Conservation (phyloP, 31 red algal genomes). For the Odonthalia washingtoniensis region DNA sequence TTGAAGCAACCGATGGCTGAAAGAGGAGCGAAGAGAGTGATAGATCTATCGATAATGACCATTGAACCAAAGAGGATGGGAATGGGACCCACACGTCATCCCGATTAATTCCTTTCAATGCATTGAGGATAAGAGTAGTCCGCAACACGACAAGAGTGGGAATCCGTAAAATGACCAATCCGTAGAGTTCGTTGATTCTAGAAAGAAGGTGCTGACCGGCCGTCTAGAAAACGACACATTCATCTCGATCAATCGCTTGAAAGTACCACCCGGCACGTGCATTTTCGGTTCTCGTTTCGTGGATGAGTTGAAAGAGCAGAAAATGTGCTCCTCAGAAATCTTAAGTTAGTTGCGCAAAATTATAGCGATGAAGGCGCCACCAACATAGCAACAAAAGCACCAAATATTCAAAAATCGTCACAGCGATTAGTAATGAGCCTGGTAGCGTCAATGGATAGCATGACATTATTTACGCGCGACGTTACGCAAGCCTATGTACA, state of each 20-base stretch:
- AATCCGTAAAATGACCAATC: no score
- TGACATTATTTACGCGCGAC: neutral
- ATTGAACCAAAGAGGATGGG: no score
- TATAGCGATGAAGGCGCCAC: neutral
- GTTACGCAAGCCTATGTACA: slow-evolving; percentile 13
- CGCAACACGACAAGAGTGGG: neutral
- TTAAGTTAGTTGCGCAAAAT: slow-evolving; percentile 12
- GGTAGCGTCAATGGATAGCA: neutral
- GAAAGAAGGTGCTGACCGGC: neutral
- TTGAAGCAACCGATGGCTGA: no score
- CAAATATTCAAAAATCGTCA: neutral
- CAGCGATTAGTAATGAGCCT: neutral
- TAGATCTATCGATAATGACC: neutral
- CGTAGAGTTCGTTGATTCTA: no score
- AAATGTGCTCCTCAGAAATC: neutral
- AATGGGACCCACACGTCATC: no score
- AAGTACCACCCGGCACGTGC: neutral
- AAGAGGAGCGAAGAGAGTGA: no score
- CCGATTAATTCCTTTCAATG: no score
- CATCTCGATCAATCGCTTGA: neutral
- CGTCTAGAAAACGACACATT: neutral
- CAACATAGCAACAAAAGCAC: neutral
- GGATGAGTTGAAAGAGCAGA: neutral
- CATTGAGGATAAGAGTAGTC: neutral
- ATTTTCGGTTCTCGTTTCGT: neutral